Evolutionary conservation across 1,139 yeast species (phyloP).

Genomic region (Hyphopichia wangnamkhiaoensis): DNA sequence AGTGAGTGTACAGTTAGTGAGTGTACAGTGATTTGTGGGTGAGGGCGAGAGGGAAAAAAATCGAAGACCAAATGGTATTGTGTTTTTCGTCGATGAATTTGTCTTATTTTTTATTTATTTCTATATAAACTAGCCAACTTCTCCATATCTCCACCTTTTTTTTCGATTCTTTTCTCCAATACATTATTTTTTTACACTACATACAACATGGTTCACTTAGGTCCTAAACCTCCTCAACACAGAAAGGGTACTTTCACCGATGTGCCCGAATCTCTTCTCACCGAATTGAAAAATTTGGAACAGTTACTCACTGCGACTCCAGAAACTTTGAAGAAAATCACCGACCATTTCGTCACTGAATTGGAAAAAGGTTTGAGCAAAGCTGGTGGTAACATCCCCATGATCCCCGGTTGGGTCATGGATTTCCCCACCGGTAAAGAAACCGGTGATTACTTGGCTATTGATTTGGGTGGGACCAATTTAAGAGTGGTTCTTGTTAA

Average conservation of each 20-base stretch:
- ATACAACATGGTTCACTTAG: conserved; percentile 70
- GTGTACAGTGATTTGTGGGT: too few species aligned
- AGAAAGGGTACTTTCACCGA: conserved; percentile 81
- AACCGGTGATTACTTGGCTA: conserved; percentile 84
- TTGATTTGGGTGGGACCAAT: conserved; percentile 95
- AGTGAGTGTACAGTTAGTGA: too few species aligned
- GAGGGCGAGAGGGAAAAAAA: too few species aligned
- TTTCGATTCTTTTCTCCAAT: neutral
- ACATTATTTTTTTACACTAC: too few species aligned
- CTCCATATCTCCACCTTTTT: too few species aligned
- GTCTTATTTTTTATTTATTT: too few species aligned
- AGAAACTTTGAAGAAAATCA: conserved; percentile 61
- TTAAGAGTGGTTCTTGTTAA: conserved; percentile 85
- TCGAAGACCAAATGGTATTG: too few species aligned
- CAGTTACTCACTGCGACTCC: conserved; percentile 62
- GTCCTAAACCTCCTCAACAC: conserved; percentile 81
- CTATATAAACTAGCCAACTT: too few species aligned
- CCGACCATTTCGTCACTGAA: conserved; percentile 63
- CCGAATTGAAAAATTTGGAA: conserved; percentile 61
- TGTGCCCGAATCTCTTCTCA: conserved; percentile 64
- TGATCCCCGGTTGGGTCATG: conserved; percentile 97
- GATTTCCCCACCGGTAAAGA: conserved; percentile 92
- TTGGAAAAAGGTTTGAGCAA: conserved; percentile 77
- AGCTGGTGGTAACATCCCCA: conserved; percentile 84
- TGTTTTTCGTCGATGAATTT: too few species aligned